phyloP scores from a whole-genome alignment of 75 land plant genomes.

The Chamaecyparis obtusa region DNA sequence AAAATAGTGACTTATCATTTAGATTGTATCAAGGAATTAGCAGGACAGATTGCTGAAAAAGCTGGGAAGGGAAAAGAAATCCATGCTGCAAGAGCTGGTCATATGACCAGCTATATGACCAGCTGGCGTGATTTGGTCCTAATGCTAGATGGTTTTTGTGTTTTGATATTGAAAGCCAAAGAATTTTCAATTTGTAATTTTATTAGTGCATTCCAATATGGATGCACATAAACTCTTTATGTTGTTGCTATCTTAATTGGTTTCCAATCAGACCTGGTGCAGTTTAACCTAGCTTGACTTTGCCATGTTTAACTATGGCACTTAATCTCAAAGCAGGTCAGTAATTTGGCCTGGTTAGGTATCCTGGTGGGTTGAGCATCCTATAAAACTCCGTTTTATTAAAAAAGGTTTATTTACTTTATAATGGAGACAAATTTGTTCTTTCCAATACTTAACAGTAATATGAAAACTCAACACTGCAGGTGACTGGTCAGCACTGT shows the following conservation, averaged over 20 bases:
- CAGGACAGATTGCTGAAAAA: not conserved
- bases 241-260: no score
- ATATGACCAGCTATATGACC: no score
- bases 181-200: not conserved
- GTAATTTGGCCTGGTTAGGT: not conserved
- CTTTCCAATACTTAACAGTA: not conserved
- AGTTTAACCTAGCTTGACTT: not conserved
- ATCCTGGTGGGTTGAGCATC: not conserved
- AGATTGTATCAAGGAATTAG: not conserved
- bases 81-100: not conserved
- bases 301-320: not conserved
- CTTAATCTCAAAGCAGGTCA: not conserved
- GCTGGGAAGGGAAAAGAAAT: not conserved
- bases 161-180: not conserved
- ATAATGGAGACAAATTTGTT: not conserved
- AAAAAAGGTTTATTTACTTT: not conserved
- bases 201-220: not conserved
- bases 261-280: not conserved
- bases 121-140: not conserved
- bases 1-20: not conserved
- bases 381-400: not conserved
- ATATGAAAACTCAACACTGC: not conserved
- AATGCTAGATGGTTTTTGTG: not conserved
- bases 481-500: not conserved
- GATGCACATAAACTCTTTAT: not conserved